Evolutionary conservation across 352 stramenopile genomes (phyloP), one percentile per base, ranked within the genome.

Genomic region (Peronosclerospora sorghi): DNA sequence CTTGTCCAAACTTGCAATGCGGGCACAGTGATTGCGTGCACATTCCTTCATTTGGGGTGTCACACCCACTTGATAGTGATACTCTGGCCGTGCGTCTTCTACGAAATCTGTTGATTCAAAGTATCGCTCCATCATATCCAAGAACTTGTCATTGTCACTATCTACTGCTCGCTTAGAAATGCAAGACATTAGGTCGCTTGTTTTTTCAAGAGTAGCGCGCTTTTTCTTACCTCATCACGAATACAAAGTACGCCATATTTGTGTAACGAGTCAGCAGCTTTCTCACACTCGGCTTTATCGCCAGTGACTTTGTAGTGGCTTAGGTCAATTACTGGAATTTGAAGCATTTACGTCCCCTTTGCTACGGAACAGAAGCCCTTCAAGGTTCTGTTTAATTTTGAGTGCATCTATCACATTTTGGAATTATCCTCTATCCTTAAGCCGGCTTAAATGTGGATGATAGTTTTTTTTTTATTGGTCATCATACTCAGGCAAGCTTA

Each of bases 81-180:
- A 56, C 54, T 96, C 75, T 14, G 85, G 83, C 4, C 86, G 82
- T 15, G 86, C 85, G 59, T 97, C 88, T 42, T 83, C 48, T 7
- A 76, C 52, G 30, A 94, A 94, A 56, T 96, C 86, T 34, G 82
- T 86, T 17, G 71, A 44, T 51, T 78, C 80, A 48, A 95, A 97
- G 66, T 97, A 97, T 2, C 60, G 68, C 62, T 97, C 88, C 81
- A 97, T 96, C 74, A 96, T 90, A 64, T 95, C 68, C 9, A 97
- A 66, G 58, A 97, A 97, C 40, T 46, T 71, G 28, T 78, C 65
- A 39, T 89, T 89, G 59, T 90, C 71, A n/a, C 37, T 53, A 49
- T 87, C 72, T 30, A 56, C 68, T 10, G 73, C 75, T 41, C 78
- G 78, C 69, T 82, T 8, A 50, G 5, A 17, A 45, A 45, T 9